Base-by-base conservation (phyloP, 306 rosid species). In the Acacia confusa region DNA sequence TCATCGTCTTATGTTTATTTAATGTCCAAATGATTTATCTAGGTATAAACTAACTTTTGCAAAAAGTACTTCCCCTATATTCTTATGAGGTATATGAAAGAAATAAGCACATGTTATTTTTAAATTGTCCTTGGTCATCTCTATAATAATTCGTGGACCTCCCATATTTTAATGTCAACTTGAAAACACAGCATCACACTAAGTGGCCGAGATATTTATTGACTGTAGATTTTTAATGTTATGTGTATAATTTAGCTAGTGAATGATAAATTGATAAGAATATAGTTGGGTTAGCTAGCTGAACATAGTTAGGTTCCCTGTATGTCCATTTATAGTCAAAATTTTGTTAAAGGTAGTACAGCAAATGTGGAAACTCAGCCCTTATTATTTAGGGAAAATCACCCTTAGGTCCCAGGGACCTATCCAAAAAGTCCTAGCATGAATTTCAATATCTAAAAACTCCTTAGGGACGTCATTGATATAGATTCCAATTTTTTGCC, bases 61-160 rank as follows among this genome's bases (percentile, higher is more conserved):
- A 34, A 41, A 30, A 66, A 47, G n/a, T 13, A 24, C 71, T 60
- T 4, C 20, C 20, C 43, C 25, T 30, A 13, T 63, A 1, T 25
- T 14, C 69, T 13, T 61, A 63, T 61, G 19, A 65, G 40, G 34
- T 43, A 55, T 72, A 40, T 72, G 69, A 22, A 58, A 45, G 71
- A 73, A 78, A 64, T 78, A 78, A 65, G 27, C 74, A 14, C 69
- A 63, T 20, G n/a, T 28, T n/a, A n/a, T 9, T 57, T n/a, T 58
- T 24, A 22, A 13, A 11, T 36, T 58, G 34, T 27, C 15, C 17
- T 4, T 61, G 4, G 34, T 61, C 38, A 10, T 61, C 28, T 60
- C 66, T 60, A 12, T 58, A 11, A 10, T 60, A 24, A 12, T 24
- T 0, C 12, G 16, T 3, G 7, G 17, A 24, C 6, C 66, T 10